Percentiles rank a stretch among this genome's conserved stretches.
Conservation (phyloP, 257 asterid genomes). For the Solanum ossicruentum region DNA sequence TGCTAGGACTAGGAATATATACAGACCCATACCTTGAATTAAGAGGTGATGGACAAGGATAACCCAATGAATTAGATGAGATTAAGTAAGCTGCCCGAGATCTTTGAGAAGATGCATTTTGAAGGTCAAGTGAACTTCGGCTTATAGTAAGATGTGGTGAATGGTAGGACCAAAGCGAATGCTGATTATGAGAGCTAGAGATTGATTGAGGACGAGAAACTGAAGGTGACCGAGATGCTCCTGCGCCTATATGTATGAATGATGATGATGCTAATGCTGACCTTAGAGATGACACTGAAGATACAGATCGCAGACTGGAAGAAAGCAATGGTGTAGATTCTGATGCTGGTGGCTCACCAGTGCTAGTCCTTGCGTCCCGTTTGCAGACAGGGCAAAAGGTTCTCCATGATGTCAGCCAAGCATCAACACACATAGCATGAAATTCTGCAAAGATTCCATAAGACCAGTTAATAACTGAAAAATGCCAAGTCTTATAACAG, state of each 20-base stretch:
- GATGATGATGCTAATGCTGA: constrained; percentile 39
- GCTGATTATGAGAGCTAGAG: constrained; percentile 22
- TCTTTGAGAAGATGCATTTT: constrained; percentile 59
- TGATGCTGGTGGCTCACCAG: constrained; percentile 54
- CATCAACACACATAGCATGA: constrained; percentile 58
- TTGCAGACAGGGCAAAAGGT: constrained; percentile 90
- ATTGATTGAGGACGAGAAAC: constrained; percentile 17
- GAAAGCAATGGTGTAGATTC: constrained; percentile 80
- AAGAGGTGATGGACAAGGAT: constrained; percentile 51
- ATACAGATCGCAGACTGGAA: constrained; percentile 13
- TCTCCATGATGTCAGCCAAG: constrained; percentile 90
- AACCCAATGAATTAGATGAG: constrained; percentile 56
- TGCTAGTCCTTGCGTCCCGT: constrained; percentile 62
- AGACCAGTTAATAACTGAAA: neutral
- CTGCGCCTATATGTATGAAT: constrained; percentile 33
- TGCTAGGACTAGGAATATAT: constrained; percentile 49
- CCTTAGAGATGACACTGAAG: constrained; percentile 32
- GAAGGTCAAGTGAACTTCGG: constrained; percentile 51
- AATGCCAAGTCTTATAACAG: neutral
- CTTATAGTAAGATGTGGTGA: constrained; percentile 30
- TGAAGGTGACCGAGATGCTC: constrained; percentile 27
- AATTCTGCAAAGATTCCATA: constrained; percentile 31
- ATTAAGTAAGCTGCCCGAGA: constrained; percentile 35
- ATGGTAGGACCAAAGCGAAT: constrained; percentile 29
- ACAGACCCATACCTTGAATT: constrained; percentile 53